Conservation (phyloP, 2,329 filamentous ascomycete genomes). For the Fusarium tjaetaba region DNA sequence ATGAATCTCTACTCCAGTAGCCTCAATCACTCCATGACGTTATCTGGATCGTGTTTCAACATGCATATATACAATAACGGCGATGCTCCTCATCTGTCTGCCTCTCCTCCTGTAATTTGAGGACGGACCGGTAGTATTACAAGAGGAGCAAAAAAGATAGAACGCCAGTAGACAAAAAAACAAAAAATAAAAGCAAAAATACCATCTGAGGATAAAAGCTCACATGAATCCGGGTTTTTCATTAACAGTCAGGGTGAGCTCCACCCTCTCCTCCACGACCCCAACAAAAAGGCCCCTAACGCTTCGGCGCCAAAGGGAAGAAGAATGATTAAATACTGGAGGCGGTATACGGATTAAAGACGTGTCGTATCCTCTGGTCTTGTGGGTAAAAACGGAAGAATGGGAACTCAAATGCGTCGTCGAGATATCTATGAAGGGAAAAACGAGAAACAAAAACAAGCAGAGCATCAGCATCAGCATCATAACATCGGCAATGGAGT, state of each 20-base stretch:
- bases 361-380: slow-evolving; percentile 28
- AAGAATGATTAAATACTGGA: slow-evolving; percentile 40
- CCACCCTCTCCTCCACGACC: slow-evolving; percentile 10
- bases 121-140: slow-evolving; percentile 31
- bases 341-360: slow-evolving; percentile 24
- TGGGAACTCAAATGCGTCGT: slow-evolving; percentile 18
- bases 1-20: slow-evolving; percentile 1
- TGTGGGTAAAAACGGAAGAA: background rate
- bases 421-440: slow-evolving; percentile 38
- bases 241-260: slow-evolving; percentile 17
- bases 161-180: slow-evolving; percentile 21
- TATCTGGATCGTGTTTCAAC: slow-evolving; percentile 16
- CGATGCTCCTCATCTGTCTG: slow-evolving; percentile 1
- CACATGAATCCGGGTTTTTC: slow-evolving; percentile 23
- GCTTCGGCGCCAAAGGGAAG: slow-evolving; percentile 26
- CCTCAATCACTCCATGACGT: slow-evolving; percentile 14
- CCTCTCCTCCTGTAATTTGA: slow-evolving; percentile 5
- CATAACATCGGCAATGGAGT: slow-evolving; percentile 8
- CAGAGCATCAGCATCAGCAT: slow-evolving; percentile 25
- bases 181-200: slow-evolving; percentile 23
- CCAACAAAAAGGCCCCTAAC: slow-evolving; percentile 24
- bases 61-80: slow-evolving; percentile 26
- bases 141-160: slow-evolving; percentile 29
- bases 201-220: slow-evolving; percentile 10
- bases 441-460: slow-evolving; percentile 24